Evolutionary conservation across 2,329 filamentous ascomycete species (phyloP).

Genomic region (Neonectria magnoliae): DNA sequence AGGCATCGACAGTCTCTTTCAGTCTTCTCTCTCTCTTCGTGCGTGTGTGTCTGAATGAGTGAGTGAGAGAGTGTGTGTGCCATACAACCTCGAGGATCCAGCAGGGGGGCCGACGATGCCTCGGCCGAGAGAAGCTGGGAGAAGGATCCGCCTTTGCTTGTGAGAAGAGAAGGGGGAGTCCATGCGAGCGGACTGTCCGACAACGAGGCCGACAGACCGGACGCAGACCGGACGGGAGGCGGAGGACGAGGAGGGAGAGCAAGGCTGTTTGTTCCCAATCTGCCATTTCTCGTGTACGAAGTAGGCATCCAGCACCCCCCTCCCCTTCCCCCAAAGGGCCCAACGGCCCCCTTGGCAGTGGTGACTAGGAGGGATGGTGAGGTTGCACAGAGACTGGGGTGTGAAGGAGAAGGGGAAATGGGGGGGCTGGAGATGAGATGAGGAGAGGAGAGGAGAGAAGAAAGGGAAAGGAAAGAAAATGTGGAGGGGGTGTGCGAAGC

Average conservation of each 20-base stretch:
- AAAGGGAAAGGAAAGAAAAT: conserved; percentile 15
- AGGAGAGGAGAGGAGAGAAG: conserved; percentile 14
- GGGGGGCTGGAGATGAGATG: conserved; percentile 31
- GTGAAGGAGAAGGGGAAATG: conserved; percentile 24
- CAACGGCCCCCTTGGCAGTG: conserved; percentile 7
- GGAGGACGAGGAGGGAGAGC: neutral
- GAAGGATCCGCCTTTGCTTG: conserved; percentile 8
- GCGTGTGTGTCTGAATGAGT: no score
- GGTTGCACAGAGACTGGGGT: conserved; percentile 37
- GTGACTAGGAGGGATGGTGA: conserved; percentile 25
- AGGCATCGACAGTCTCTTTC: no score
- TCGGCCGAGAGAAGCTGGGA: conserved; percentile 9
- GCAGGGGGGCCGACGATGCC: conserved; percentile 9
- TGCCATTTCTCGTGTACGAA: conserved; percentile 13
- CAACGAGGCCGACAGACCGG: neutral
- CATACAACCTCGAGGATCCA: neutral
- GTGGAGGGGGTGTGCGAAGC: conserved; percentile 33
- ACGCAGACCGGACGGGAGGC: neutral
- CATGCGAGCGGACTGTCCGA: neutral
- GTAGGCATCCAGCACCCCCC: conserved; percentile 24
- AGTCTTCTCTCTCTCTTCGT: no score
- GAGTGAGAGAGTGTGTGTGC: neutral
- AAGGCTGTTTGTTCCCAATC: conserved; percentile 6
- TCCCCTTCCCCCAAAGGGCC: no score
- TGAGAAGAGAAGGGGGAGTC: conserved; percentile 4